Base-by-base conservation (phyloP, 2,329 filamentous ascomycete genomes). In the Penicillium italicum region DNA sequence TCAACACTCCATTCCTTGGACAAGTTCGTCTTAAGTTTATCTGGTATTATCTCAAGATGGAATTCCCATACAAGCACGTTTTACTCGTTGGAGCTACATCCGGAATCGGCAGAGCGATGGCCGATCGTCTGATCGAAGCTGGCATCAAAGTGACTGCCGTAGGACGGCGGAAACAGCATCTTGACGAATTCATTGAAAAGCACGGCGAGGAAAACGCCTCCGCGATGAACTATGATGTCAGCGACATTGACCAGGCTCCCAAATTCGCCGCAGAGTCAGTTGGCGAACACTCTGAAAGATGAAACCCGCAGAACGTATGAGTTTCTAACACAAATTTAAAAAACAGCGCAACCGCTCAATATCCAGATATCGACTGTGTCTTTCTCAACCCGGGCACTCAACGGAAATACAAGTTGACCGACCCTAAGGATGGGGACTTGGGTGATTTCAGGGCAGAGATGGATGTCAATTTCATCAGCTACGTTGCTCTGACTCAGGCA, bases 361-460 rank as follows among this genome's bases (percentile, higher is more conserved):
- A 61, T 16, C 52, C 61, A 8, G 58, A 62, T 30, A 36, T 62
- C 5, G 61, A 62, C 40, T 62, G 59, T 38, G 16, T 61, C n/a
- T 61, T 62, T 24, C 49, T 62, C 33, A 62, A 61, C 26, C 50
- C 52, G 4, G 60, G 60, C 1, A 61, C 56, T 11, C 60, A 61
- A 28, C 58, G 61, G 2, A 55, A 57, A n/a, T 61, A 59, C 18
- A 55, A 62, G 16, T 61, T 62, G 36, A 52, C 54, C 16, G 54
- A 61, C 24, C 56, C 60, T 4, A 57, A 62, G 3, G 48, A 55
- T 10, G 54, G 59, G 5, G 61, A 62, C 28, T 40, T 62, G n/a
- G 46, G 55, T n/a, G 52, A 56, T 38, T 59, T 62, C 37, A 53
- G 61, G 34, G 56, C 59, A 28, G 61, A 62, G 30, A 26, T 62